Conservation (phyloP, 2,329 filamentous ascomycete species). For the Cyphellophora europaea region DNA sequence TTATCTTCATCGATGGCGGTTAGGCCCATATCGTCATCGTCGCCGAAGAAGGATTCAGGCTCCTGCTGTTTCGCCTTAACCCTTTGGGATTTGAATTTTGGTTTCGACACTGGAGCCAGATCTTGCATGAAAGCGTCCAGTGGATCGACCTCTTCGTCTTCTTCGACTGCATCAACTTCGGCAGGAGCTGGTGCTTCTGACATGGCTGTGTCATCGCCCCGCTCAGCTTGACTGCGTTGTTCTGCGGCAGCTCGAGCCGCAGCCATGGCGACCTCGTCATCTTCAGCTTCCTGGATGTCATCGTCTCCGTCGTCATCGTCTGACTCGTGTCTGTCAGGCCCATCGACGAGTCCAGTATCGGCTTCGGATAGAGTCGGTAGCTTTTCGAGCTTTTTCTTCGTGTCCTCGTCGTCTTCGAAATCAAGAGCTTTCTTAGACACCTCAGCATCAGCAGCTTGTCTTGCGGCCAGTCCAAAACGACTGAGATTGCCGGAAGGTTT, state of each 20-base stretch:
- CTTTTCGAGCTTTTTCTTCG: constrained; percentile 81
- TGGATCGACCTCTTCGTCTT: constrained; percentile 73
- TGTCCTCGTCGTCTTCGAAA: constrained; percentile 80
- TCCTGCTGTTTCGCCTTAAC: constrained; percentile 49
- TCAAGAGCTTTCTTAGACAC: constrained; percentile 70
- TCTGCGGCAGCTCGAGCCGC: constrained; percentile 79
- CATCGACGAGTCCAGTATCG: constrained; percentile 52
- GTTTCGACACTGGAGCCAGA: constrained; percentile 39
- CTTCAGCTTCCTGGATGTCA: constrained; percentile 67
- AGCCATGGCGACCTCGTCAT: constrained; percentile 79
- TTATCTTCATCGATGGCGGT: constrained; percentile 53
- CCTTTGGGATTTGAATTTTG: constrained; percentile 23
- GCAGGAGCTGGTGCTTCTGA: constrained; percentile 28
- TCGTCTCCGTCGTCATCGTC: constrained; percentile 65
- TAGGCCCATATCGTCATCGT: constrained; percentile 63
- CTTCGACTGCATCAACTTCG: constrained; percentile 37
- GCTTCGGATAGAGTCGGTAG: constrained; percentile 62
- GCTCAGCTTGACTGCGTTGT: constrained; percentile 48
- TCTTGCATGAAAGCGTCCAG: constrained; percentile 95
- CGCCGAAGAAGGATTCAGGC: constrained; percentile 79
- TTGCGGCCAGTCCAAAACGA: constrained; percentile 71
- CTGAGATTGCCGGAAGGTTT: constrained; percentile 67
- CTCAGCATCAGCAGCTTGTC: constrained; percentile 54
- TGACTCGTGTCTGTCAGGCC: constrained; percentile 30
- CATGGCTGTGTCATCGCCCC: constrained; percentile 24